These are phyloP conservation scores for Penicillium sp. DNA, from an alignment of 2,329 filamentous ascomycete genomes.

Conservation along the genomic window DNA sequence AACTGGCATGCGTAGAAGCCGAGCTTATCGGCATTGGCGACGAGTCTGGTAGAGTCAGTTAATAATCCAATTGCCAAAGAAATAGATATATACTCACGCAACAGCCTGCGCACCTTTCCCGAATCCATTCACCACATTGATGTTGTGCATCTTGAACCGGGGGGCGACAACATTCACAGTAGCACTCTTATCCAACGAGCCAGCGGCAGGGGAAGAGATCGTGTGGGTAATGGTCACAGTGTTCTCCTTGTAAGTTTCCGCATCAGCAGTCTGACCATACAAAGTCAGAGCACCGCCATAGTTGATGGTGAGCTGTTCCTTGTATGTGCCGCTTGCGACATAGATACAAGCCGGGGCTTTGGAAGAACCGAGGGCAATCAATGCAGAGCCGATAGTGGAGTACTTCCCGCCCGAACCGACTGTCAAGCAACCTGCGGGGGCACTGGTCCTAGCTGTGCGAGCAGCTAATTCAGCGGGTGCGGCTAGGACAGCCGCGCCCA, in stretches of 20 bases:
- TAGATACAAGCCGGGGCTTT: slow-evolving; percentile 34
- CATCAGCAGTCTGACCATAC: slow-evolving; percentile 35
- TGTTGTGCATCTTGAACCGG: slow-evolving; percentile 37
- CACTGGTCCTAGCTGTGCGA: slow-evolving; percentile 18
- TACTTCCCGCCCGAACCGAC: slow-evolving; percentile 26
- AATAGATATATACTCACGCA: slow-evolving; percentile 23
- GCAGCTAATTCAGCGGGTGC: slow-evolving; percentile 10
- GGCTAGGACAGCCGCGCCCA: slow-evolving; percentile 6
- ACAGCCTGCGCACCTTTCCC: slow-evolving; percentile 37
- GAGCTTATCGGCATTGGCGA: slow-evolving; percentile 32
- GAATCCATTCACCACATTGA: slow-evolving; percentile 39
- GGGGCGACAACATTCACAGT: slow-evolving; percentile 32
- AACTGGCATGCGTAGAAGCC: slow-evolving; percentile 40
- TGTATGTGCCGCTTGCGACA: slow-evolving; percentile 34
- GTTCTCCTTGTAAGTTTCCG: slow-evolving; percentile 31
- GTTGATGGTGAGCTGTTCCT: slow-evolving; percentile 33
- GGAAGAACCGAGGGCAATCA: slow-evolving; percentile 27
- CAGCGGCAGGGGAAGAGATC: slow-evolving; percentile 32
- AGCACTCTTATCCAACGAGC: slow-evolving; percentile 32
- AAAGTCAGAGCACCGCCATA: slow-evolving; percentile 32
- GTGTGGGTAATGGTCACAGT: slow-evolving; percentile 36
- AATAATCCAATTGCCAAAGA: background rate
- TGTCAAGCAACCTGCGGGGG: slow-evolving; percentile 28
- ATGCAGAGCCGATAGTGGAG: slow-evolving; percentile 27
- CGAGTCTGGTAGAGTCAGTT: slow-evolving; percentile 18